phyloP scores from a whole-genome alignment of 2,329 filamentous ascomycete species.

The Xylaria sp. region DNA sequence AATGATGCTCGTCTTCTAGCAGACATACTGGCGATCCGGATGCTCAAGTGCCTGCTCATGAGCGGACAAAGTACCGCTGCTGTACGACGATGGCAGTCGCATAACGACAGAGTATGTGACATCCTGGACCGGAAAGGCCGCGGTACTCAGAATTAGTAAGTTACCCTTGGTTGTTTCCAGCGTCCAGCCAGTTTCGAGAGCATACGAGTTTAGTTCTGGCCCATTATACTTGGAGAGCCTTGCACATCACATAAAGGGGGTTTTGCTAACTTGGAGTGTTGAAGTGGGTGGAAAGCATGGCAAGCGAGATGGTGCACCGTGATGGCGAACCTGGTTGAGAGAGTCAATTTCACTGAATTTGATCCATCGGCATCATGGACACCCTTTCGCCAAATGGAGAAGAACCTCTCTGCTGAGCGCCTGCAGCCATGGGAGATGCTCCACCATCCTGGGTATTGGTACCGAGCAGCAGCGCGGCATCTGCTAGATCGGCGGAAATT shows the following conservation, averaged over 20 bases:
- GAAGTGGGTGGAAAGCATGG: constrained; percentile 80
- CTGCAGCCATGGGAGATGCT: constrained; percentile 59
- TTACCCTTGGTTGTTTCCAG: neutral
- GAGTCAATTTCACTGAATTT: constrained; percentile 47
- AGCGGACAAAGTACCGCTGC: constrained; percentile 72
- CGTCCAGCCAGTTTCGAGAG: neutral
- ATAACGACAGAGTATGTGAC: constrained; percentile 67
- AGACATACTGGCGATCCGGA: constrained; percentile 74
- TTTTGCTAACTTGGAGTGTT: constrained; percentile 3
- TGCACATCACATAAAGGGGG: neutral
- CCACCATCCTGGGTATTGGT: constrained; percentile 65
- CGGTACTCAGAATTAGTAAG: constrained; percentile 71
- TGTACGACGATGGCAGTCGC: constrained; percentile 72
- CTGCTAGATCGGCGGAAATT: constrained; percentile 47
- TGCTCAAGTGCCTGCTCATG: constrained; percentile 78
- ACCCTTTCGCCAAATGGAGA: constrained; percentile 54
- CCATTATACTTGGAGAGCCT: neutral
- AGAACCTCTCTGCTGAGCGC: constrained; percentile 51
- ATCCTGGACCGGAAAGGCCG: constrained; percentile 78
- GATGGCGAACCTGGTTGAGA: constrained; percentile 58
- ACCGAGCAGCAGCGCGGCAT: constrained; percentile 55
- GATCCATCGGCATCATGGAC: constrained; percentile 36
- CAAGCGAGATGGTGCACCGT: constrained; percentile 66
- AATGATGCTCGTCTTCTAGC: constrained; percentile 86
- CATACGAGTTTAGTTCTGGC: neutral